Evolutionary conservation across 2,329 filamentous ascomycete species (phyloP), one percentile per base, ranked within the genome.

Genomic region (Pleoardoris graminearum): DNA sequence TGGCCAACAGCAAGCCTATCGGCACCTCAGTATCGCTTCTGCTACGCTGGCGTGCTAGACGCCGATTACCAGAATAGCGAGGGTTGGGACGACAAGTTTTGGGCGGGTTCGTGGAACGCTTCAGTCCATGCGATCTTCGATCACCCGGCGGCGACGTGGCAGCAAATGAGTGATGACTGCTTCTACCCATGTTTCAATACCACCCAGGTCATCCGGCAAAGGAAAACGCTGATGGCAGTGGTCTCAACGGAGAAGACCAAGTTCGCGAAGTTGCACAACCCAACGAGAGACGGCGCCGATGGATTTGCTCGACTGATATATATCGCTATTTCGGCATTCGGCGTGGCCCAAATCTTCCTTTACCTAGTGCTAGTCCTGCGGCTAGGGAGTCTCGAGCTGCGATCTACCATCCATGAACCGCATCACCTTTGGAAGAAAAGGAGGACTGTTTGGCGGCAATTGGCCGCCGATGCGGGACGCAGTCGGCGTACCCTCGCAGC

Each of bases 141-240:
- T 17, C 48, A 50, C 16, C 37, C 41, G 6, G 30, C 41, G 8
- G 53, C 46, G 7, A 38, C 32, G 7, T 54, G 55, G 55, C 49
- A 54, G 23, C 23, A 50, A 7, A 17, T 54, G 8, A 52, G 48
- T 1, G 49, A 49, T 27, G 54, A 53, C 23, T 58, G 55, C 42
- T 54, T 52, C 32, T 54, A 54, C 41, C 51, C 55, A 6, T 58
- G 55, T 42, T 58, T 54, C 41, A 58, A 58, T 41, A 58, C 51
- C 12, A 48, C 38, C 5, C 55, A 58, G 22, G 33, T 44, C 8
- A 48, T 55, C 7, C 48, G 52, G 8, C 55, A 54, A 37, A 36
- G 48, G 22, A 25, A 35, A 3, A 35, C 44, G 14, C 36, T 57
- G 6, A 54, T 52, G 29, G 45, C 45, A 2, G 48, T 57, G 7